Conservation (phyloP, 1,284 basidiomycete genomes). For the Austropuccinia psidii region DNA sequence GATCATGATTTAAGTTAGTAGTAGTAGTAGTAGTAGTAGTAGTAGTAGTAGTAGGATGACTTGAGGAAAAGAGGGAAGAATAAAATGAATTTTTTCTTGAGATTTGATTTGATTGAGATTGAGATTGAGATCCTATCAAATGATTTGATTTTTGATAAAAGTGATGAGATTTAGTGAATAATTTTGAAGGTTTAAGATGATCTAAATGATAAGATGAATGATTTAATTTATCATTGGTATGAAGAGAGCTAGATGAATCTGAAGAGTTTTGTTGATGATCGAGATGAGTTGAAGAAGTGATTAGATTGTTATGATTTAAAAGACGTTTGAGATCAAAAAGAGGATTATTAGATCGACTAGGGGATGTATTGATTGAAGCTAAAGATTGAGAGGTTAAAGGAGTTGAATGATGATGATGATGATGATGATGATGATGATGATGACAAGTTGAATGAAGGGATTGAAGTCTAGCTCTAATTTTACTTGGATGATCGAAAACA, state of each 20-base stretch:
- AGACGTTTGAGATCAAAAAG: background rate
- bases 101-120: background rate
- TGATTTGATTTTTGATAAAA: background rate
- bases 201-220: too few species aligned
- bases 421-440: background rate
- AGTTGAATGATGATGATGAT: background rate
- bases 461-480: conserved; percentile 4
- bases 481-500: conserved; percentile 7
- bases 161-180: too few species aligned
- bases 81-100: background rate
- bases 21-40: background rate
- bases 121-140: background rate
- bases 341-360: background rate
- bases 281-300: background rate
- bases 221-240: too few species aligned
- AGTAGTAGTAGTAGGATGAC: background rate
- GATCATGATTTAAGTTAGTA: conserved; percentile 42
- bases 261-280: too few species aligned
- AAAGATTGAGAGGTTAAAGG: background rate
- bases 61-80: background rate
- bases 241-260: background rate
- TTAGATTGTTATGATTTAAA: background rate
- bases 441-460: background rate
- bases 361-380: background rate
- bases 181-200: too few species aligned